A percentile compares a stretch with the other conserved stretches of the same genome.
Evolutionary conservation across 2,329 filamentous ascomycete genomes (phyloP).

Genomic region (Ophiostoma australiae): DNA sequence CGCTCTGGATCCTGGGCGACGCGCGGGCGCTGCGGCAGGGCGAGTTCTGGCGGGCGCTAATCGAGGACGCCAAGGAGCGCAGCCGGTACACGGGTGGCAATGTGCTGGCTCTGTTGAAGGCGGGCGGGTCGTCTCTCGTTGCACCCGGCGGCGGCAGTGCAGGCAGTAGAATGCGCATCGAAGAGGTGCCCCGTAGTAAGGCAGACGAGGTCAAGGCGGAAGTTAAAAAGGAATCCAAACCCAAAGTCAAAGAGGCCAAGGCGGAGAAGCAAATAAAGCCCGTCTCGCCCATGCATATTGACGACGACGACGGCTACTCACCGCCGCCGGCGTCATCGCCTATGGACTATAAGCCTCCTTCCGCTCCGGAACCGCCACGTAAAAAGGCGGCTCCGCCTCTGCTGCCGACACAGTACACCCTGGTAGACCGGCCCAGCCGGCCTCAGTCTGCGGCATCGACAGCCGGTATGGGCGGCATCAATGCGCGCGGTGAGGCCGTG

Average conservation of each 20-base stretch:
- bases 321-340: constrained; percentile 24
- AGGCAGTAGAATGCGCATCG: background rate
- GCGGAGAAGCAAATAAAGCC: background rate
- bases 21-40: constrained; percentile 80
- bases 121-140: background rate
- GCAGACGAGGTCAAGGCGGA: background rate
- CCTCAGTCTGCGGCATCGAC: constrained; percentile 20
- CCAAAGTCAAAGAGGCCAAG: background rate
- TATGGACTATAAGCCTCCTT: constrained; percentile 4
- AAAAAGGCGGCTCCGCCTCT: constrained; percentile 28
- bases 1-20: constrained; percentile 93
- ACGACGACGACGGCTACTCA: constrained; percentile 24
- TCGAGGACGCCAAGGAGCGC: constrained; percentile 71
- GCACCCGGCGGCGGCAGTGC: background rate
- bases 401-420: constrained; percentile 25
- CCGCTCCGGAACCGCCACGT: constrained; percentile 1
- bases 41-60: constrained; percentile 83
- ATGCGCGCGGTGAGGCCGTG: constrained; percentile 33
- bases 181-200: background rate
- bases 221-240: background rate
- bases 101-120: constrained; percentile 44
- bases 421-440: constrained; percentile 23
- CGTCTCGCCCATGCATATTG: constrained; percentile 3
- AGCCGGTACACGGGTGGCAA: constrained; percentile 70
- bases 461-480: constrained; percentile 30